These are phyloP conservation scores for Acanthamoeba sp. DNA, from an alignment of 208 protist species.

Conservation along the genomic window DNA sequence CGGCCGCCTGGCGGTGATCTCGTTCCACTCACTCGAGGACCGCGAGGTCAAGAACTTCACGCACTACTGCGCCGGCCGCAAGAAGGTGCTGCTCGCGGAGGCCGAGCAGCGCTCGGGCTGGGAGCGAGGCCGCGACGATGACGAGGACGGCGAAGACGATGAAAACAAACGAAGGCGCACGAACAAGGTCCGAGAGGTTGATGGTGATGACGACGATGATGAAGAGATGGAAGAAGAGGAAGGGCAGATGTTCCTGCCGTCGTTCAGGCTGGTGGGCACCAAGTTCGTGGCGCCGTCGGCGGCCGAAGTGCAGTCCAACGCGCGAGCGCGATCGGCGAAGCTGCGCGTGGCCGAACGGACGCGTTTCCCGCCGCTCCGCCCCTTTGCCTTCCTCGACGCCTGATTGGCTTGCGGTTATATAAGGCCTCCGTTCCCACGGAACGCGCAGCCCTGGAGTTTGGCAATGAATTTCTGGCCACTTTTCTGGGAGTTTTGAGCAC, in stretches of 20 bases:
- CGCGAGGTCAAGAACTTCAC: constrained; percentile 71
- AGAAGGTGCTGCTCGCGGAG: background rate
- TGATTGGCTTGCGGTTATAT: no score
- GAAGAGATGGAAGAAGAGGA: background rate
- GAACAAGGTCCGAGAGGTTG: background rate
- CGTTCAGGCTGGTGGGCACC: constrained; percentile 20
- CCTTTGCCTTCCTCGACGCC: no score
- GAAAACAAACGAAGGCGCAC: no score
- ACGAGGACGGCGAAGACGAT: background rate
- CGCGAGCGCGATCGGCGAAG: constrained; percentile 67
- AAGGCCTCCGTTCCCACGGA: no score
- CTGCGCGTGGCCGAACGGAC: constrained; percentile 70
- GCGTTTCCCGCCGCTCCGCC: background rate
- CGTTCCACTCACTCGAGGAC: constrained; percentile 75
- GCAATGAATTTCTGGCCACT: no score
- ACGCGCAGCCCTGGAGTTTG: no score
- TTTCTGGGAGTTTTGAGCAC: no score
- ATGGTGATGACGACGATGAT: background rate
- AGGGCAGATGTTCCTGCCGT: constrained; percentile 6
- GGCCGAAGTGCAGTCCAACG: constrained; percentile 42
- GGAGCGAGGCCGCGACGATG: background rate
- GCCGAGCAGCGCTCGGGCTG: background rate
- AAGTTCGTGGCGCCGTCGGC: constrained; percentile 33
- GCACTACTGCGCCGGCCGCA: background rate
- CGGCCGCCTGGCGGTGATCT: constrained; percentile 65